Percentiles rank a stretch among this genome's conserved stretches.
Evolutionary conservation across 2,329 filamentous ascomycete species (phyloP).

Genomic region (Fonsecaea monophora): DNA sequence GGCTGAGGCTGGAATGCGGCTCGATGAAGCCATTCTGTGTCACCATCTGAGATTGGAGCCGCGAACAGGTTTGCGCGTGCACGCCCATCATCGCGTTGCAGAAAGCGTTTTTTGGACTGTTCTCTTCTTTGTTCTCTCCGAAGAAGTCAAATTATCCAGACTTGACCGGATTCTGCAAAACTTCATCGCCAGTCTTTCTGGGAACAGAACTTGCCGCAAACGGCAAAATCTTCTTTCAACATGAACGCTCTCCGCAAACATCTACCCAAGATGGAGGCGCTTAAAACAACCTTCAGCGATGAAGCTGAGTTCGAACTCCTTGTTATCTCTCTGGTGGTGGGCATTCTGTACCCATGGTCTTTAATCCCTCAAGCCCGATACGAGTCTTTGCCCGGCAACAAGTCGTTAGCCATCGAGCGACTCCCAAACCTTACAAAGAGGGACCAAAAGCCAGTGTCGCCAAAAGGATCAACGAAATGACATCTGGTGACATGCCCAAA

Average conservation of each 20-base stretch:
- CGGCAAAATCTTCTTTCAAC: constrained; percentile 37
- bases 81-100: background rate
- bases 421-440: constrained; percentile 1
- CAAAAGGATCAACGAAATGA: constrained; percentile 13
- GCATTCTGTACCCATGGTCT: constrained; percentile 23
- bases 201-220: constrained; percentile 33
- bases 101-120: background rate
- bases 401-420: constrained; percentile 17
- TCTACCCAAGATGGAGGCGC: constrained; percentile 27
- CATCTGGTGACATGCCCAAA: constrained; percentile 6
- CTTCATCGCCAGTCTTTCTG: constrained; percentile 8
- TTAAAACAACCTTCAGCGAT: constrained; percentile 27
- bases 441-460: background rate
- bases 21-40: constrained; percentile 32
- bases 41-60: constrained; percentile 27
- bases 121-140: constrained; percentile 29
- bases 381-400: constrained; percentile 28
- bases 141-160: constrained; percentile 27
- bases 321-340: constrained; percentile 7
- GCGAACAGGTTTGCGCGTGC: constrained; percentile 27
- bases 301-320: constrained; percentile 8
- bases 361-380: constrained; percentile 33
- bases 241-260: constrained; percentile 25
- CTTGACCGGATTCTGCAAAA: constrained; percentile 9
- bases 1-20: constrained; percentile 38